Evolutionary conservation across 179 eudicot species (phyloP).

Genomic region (Heliamphora ciliata): DNA sequence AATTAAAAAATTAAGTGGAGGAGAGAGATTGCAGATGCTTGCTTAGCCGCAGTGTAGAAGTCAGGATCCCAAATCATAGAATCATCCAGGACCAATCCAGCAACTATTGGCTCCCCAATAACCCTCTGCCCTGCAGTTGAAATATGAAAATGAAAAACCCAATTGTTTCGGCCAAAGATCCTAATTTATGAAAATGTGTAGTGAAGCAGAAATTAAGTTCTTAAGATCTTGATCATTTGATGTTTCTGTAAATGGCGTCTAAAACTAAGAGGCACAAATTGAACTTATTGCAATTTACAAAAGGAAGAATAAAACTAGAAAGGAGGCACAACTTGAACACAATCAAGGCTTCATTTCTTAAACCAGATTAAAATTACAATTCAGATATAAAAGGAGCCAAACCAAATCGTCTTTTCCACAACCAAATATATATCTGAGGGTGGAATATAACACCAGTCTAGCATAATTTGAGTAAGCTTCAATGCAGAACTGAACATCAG

Average conservation of each 20-base stretch:
- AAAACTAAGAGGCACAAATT: not conserved
- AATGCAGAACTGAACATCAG: not conserved
- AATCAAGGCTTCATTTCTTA: not conserved
- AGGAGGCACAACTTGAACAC: not conserved
- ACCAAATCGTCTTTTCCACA: not conserved
- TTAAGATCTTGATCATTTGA: constrained; percentile 8
- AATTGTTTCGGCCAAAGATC: not conserved
- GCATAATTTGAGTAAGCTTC: not conserved
- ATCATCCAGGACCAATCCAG: constrained; percentile 77
- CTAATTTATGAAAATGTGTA: not conserved
- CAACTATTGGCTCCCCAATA: constrained; percentile 82
- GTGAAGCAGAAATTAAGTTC: not conserved
- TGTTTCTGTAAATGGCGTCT: not conserved
- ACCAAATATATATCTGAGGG: not conserved
- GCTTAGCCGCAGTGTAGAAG: constrained; percentile 73
- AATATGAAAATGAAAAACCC: not conserved
- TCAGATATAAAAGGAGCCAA: not conserved
- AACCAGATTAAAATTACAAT: not conserved
- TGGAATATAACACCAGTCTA: not conserved
- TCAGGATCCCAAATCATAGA: constrained; percentile 92
- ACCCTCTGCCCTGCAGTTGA: constrained; percentile 71
- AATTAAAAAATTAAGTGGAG: not conserved
- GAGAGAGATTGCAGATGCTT: constrained; percentile 27
- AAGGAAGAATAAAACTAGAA: not conserved
- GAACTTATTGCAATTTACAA: not conserved